A percentile compares a stretch with the other conserved stretches of the same genome.
phyloP scores from a whole-genome alignment of 805 yeast genomes.

The Kregervanrija delftensis region DNA sequence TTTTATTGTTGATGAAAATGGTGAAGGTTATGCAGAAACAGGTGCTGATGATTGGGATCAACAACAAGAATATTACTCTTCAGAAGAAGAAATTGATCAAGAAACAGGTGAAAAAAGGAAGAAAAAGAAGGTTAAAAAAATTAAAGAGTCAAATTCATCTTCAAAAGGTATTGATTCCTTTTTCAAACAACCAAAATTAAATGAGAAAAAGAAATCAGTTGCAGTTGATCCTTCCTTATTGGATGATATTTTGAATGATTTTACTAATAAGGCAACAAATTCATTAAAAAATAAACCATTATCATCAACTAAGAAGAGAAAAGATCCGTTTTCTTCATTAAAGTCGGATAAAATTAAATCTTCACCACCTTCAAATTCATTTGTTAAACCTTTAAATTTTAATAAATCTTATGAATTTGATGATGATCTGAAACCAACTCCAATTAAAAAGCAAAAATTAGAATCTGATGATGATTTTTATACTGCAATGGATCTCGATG shows the following conservation, averaged over 20 bases:
- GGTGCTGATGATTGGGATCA: conserved; percentile 89
- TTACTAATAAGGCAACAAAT: conserved; percentile 26
- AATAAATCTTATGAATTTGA: conserved; percentile 16
- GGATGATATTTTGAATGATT: conserved; percentile 64
- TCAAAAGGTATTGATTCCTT: conserved; percentile 26
- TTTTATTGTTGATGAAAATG: conserved; percentile 90
- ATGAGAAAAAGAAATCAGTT: conserved; percentile 34
- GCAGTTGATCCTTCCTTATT: conserved; percentile 32
- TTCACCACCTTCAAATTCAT: conserved; percentile 17
- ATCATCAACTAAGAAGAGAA: conserved; percentile 12
- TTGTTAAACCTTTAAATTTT: conserved; percentile 17
- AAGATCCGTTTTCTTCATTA: conserved; percentile 24
- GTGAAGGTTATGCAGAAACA: conserved; percentile 88
- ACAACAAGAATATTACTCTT: conserved; percentile 47
- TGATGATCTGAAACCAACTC: conserved; percentile 9
- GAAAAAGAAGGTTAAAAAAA: conserved; percentile 26
- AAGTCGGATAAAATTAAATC: conserved; percentile 13
- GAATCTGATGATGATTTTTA: conserved; percentile 17
- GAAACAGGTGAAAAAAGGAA: conserved; percentile 21
- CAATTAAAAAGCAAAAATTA: conserved; percentile 18
- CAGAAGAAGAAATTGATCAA: conserved; percentile 40
- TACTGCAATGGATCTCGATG: conserved; percentile 18
- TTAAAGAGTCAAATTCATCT: conserved; percentile 5
- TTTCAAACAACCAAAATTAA: conserved; percentile 31
- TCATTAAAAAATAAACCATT: conserved; percentile 16